These are phyloP conservation scores for Colletotrichum sp. DNA, from an alignment of 2,329 filamentous ascomycete species.

Conservation along the genomic window DNA sequence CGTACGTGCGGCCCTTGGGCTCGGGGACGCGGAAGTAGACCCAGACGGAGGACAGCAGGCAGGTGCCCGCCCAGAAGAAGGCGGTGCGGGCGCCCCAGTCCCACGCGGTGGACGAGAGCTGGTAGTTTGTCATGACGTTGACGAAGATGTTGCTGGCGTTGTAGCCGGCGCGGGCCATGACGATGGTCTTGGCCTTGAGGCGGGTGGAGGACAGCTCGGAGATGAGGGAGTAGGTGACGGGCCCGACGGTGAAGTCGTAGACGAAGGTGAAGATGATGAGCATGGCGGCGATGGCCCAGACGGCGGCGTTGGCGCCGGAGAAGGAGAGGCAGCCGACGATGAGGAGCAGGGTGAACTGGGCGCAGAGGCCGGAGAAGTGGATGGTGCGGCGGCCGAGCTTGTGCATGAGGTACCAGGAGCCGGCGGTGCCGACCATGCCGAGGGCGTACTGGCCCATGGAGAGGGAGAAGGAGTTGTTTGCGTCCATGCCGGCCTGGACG, in stretches of 20 bases:
- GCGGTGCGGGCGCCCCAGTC: slow-evolving; percentile 53
- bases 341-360: slow-evolving; percentile 42
- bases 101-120: slow-evolving; percentile 50
- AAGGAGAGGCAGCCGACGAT: slow-evolving; percentile 45
- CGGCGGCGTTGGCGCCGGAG: slow-evolving; percentile 32
- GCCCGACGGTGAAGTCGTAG: slow-evolving; percentile 60
- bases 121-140: slow-evolving; percentile 54
- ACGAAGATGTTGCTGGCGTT: slow-evolving; percentile 56
- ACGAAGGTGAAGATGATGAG: slow-evolving; percentile 57
- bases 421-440: slow-evolving; percentile 54
- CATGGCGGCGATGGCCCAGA: slow-evolving; percentile 51
- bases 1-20: slow-evolving; percentile 53
- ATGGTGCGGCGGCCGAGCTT: slow-evolving; percentile 55
- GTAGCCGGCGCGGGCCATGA: slow-evolving; percentile 52
- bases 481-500: slow-evolving; percentile 49
- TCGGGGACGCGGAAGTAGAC: slow-evolving; percentile 58
- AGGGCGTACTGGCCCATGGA: slow-evolving; percentile 54
- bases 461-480: slow-evolving; percentile 47
- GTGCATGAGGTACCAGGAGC: slow-evolving; percentile 55
- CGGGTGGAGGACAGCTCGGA: slow-evolving; percentile 59
- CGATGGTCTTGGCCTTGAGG: slow-evolving; percentile 59
- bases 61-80: slow-evolving; percentile 52
- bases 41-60: slow-evolving; percentile 53
- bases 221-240: slow-evolving; percentile 56
- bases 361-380: slow-evolving; percentile 49